Evolutionary conservation across 805 yeast genomes (phyloP).

Genomic region (Yamadazyma paraphyllophila): DNA sequence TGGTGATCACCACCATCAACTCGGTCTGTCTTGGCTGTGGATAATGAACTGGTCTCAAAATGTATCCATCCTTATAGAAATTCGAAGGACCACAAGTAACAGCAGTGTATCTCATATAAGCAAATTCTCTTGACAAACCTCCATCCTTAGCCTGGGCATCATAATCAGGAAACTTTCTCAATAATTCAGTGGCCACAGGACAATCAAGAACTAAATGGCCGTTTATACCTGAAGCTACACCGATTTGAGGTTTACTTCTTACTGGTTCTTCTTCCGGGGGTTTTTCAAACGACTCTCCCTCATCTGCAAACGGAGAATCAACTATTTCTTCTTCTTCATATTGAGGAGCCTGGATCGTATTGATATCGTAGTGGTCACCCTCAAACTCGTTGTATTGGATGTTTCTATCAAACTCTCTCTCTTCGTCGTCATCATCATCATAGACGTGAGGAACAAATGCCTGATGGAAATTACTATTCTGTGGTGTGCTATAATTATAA

Average conservation of each 20-base stretch:
- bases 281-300: slow-evolving; percentile 21
- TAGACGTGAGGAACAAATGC: slow-evolving; percentile 45
- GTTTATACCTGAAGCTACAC: slow-evolving; percentile 36
- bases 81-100: slow-evolving; percentile 72
- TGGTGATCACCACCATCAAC: slow-evolving; percentile 59
- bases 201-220: slow-evolving; percentile 48
- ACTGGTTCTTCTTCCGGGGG: slow-evolving; percentile 36
- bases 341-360: slow-evolving; percentile 22
- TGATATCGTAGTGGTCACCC: slow-evolving; percentile 43
- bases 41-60: slow-evolving; percentile 54
- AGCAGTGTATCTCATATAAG: slow-evolving; percentile 61
- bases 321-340: slow-evolving; percentile 8
- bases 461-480: slow-evolving; percentile 23
- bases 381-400: slow-evolving; percentile 39
- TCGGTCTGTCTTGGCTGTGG: slow-evolving; percentile 55
- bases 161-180: slow-evolving; percentile 42
- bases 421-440: slow-evolving; percentile 40
- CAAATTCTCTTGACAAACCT: slow-evolving; percentile 51
- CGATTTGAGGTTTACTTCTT: slow-evolving; percentile 32
- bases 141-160: slow-evolving; percentile 32
- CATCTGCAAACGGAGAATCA: slow-evolving; percentile 30
- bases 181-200: slow-evolving; percentile 45
- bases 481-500: slow-evolving; percentile 12
- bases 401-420: slow-evolving; percentile 35
- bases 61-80: slow-evolving; percentile 54